Evolutionary conservation across 176 grass and related monocot species (phyloP).

Genomic region (Metroxylon sagu): DNA sequence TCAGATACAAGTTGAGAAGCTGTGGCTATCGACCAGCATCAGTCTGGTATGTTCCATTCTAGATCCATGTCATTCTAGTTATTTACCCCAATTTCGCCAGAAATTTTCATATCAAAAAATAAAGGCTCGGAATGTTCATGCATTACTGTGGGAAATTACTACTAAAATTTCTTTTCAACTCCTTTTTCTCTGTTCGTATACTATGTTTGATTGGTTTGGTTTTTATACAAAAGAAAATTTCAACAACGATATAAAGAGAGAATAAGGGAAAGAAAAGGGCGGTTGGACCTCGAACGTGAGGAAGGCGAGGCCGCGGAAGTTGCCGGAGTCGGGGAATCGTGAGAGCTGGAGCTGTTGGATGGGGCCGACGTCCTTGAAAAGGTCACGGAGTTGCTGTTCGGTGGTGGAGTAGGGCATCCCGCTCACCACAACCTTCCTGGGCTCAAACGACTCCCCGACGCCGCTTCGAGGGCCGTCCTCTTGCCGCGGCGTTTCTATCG

Average conservation of each 20-base stretch:
- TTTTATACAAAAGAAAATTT: too few relatives aligned
- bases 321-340: slow-evolving; percentile 74
- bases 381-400: slow-evolving; percentile 50
- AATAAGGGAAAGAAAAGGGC: background rate
- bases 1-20: too few relatives aligned
- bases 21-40: too few relatives aligned
- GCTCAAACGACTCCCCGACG: slow-evolving; percentile 28
- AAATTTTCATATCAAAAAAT: too few relatives aligned
- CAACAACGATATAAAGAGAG: background rate
- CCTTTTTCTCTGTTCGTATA: too few relatives aligned
- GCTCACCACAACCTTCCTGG: slow-evolving; percentile 72
- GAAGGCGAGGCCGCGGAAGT: slow-evolving; percentile 83
- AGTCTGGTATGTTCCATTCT: too few relatives aligned
- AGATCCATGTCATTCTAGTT: too few relatives aligned
- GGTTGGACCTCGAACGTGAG: slow-evolving; percentile 57
- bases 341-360: slow-evolving; percentile 70
- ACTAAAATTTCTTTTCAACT: too few relatives aligned
- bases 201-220: too few relatives aligned
- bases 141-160: too few relatives aligned
- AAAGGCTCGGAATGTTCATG: too few relatives aligned
- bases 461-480: background rate
- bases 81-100: too few relatives aligned
- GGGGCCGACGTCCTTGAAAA: slow-evolving; percentile 59
- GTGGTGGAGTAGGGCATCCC: slow-evolving; percentile 75
- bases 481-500: background rate